Conservation (phyloP, 2,329 filamentous ascomycete species). For the Fusarium sp. region DNA sequence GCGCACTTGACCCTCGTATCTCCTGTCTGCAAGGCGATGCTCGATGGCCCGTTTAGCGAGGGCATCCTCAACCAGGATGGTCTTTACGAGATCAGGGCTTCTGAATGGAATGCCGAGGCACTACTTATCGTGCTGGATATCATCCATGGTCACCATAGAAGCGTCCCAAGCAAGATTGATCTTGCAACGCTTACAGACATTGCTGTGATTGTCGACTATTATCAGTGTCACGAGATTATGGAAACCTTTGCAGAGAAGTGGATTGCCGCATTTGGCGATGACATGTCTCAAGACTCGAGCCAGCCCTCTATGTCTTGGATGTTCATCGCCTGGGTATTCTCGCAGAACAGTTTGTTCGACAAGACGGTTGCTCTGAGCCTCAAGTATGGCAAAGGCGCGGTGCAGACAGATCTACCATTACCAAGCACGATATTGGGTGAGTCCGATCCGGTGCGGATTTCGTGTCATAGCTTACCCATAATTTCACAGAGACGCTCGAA, state of each 20-base stretch:
- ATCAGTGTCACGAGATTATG: constrained; percentile 35
- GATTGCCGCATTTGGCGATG: neutral
- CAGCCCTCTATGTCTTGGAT: no score
- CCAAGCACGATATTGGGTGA: no score
- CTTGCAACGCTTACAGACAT: constrained; percentile 34
- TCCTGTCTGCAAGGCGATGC: constrained; percentile 1
- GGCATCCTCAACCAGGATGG: fast-evolving
- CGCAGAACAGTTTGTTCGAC: no score
- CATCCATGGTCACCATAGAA: constrained; percentile 37
- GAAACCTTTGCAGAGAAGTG: neutral
- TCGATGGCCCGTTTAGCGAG: neutral
- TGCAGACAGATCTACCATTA: no score
- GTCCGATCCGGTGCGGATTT: no score
- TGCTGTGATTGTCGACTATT: constrained; percentile 42
- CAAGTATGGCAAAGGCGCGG: no score
- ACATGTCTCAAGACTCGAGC: no score
- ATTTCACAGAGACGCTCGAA: no score
- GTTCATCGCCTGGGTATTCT: no score
- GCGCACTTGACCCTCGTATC: neutral
- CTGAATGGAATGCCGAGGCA: constrained; percentile 31
- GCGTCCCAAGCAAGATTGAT: constrained; percentile 11
- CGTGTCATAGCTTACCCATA: no score
- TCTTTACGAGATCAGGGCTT: neutral
- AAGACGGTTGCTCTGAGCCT: no score
- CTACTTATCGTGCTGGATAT: constrained; percentile 38